Evolutionary conservation across 108 stramenopile species (phyloP).

Genomic region (Nannochloropsis oceanica): DNA sequence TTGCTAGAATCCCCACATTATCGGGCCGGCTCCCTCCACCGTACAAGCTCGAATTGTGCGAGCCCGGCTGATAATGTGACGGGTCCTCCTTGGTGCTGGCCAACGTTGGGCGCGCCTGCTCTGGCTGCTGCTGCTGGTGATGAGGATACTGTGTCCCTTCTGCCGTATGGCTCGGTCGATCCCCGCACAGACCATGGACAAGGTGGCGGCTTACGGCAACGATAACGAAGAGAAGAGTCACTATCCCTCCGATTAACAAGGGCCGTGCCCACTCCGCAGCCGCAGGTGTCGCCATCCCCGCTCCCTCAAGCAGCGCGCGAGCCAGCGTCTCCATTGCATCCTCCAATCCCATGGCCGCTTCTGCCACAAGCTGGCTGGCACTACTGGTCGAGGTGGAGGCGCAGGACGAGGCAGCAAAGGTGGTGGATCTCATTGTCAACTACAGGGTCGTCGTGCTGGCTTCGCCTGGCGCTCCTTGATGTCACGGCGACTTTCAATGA

Average conservation of each 20-base stretch:
- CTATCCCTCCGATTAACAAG: neutral
- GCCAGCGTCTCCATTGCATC: neutral
- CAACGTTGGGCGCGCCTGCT: neutral
- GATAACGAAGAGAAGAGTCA: neutral
- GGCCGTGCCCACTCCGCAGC: neutral
- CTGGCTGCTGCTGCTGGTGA: neutral
- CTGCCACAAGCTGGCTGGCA: neutral
- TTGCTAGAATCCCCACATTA: conserved; percentile 85
- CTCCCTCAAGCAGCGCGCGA: neutral
- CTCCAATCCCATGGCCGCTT: neutral
- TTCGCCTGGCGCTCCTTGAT: too few species aligned
- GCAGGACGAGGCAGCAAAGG: neutral
- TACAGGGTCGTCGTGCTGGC: too few species aligned
- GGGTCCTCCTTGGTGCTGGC: neutral
- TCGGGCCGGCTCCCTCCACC: conserved; percentile 24
- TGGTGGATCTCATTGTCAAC: too few species aligned
- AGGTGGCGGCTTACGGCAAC: conserved; percentile 30
- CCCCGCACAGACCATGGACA: neutral
- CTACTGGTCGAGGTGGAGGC: neutral
- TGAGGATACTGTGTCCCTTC: neutral
- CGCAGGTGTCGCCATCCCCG: neutral
- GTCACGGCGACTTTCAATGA: too few species aligned
- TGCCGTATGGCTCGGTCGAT: neutral
- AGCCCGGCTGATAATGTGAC: neutral
- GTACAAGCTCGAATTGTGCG: too few species aligned